A percentile compares a stretch with the other conserved stretches of the same genome.
Conservation (phyloP, 345 rosid species). For the Euphorbia lathyris region DNA sequence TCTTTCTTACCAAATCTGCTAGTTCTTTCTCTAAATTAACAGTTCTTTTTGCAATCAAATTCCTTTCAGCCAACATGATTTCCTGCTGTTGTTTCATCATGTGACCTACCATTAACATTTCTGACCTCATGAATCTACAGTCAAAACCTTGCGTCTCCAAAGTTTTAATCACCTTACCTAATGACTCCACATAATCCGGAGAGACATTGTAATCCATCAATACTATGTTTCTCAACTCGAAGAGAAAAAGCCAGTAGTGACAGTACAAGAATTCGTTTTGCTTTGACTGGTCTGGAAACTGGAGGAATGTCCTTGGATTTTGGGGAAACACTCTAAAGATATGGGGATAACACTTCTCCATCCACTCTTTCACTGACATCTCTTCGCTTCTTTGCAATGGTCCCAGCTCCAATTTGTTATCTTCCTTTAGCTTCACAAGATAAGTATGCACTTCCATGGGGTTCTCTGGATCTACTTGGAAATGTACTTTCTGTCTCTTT, state of each 20-base stretch:
- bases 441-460: conserved; percentile 31
- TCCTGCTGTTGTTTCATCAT: conserved; percentile 21
- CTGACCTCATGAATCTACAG: conserved; percentile 32
- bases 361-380: conserved; percentile 31
- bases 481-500: conserved; percentile 19
- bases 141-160: conserved; percentile 32
- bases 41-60: conserved; percentile 19
- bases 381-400: conserved; percentile 21
- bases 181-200: conserved; percentile 21
- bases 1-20: conserved; percentile 4
- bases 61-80: conserved; percentile 21
- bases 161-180: conserved; percentile 20
- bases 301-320: conserved; percentile 13
- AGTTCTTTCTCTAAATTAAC: conserved; percentile 15
- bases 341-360: conserved; percentile 26
- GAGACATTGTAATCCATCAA: conserved; percentile 22
- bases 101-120: conserved; percentile 21
- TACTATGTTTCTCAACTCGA: conserved; percentile 26
- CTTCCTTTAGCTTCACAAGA: conserved; percentile 27
- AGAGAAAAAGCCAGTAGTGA: conserved; percentile 28
- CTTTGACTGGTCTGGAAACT: conserved; percentile 13
- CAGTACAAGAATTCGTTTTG: conserved; percentile 18
- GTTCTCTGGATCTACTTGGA: conserved; percentile 24
- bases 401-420: conserved; percentile 26
- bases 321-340: conserved; percentile 30